Evolutionary conservation across 257 asterid species (phyloP), one percentile per base, ranked within the genome.

Genomic region (Nicotiana paniculata): DNA sequence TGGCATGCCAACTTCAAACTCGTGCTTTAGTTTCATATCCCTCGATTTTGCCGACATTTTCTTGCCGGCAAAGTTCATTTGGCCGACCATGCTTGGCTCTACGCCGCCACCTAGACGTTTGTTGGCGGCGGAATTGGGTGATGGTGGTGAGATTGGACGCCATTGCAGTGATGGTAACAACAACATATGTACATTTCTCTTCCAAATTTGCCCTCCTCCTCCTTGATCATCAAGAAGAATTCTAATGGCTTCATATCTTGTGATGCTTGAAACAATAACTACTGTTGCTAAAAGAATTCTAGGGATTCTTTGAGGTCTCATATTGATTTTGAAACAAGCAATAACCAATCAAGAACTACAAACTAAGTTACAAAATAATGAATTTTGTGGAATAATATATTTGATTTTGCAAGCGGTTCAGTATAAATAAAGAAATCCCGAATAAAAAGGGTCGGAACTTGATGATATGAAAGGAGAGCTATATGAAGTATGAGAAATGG

Each of bases 201-300:
- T 21, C 78, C 78, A 70, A 70, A 43, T 33, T 43, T 39, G n/a
- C 6, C 37, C 35, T 12, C n/a, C 3, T 63, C 84, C 82, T 24
- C 89, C 89, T 24, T 46, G 24, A 72, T 46, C 39, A 72, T 72
- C 79, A 13, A 46, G 7, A 39, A 21, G 32, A 72, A 46, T 6
- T 72, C 79, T 72, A 24, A 13, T 46, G 0, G 61, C 79, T 72
- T 72, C 79, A 72, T 46, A 46, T 46, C 26, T 35, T 72, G 24
- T 24, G 79, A 46, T 72, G 37, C 13, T 72, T 72, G 79, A 46
- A 24, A 24, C 13, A 46, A 46, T 46, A n/a, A 72, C 13, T 1
- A 72, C 17, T 48, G 48, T 74, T 24, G 62, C 43, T 13, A 72
- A 72, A 46, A 72, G 2, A 72, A 13, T 39, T 39, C 10, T 11